Base-by-base conservation (phyloP, 2,329 filamentous ascomycete species). In the Ascochyta lentis region DNA sequence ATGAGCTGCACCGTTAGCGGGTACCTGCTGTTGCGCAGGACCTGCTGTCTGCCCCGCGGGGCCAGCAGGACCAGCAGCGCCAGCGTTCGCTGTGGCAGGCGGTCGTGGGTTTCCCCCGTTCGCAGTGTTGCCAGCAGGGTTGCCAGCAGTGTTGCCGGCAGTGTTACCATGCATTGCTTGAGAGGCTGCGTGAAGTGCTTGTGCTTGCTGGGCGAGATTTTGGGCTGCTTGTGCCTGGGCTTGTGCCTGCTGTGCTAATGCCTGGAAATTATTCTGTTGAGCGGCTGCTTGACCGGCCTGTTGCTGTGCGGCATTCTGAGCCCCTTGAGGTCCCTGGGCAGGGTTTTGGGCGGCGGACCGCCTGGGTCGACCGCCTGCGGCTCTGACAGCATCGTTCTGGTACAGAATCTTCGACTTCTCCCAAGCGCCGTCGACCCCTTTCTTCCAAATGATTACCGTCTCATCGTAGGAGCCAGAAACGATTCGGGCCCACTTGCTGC, bases 391-490 rank as follows among this genome's bases (percentile, higher is more conserved):
- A 55, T 91, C 88, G 69, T 90, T 89, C 71, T 96, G 91, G 35
- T 87, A 84, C 9, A 96, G 81, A 40, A 86, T 85, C 62, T 94
- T 90, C 31, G 87, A 86, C 49, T 88, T 86, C 63, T 88, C 88
- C 93, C 95, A 98, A 24, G 90, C 85, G 2, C 93, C 93, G 63
- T 95, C 88, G 3, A 87, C 85, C 61, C 96, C 90, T 58, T 91
- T 88, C 64, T 90, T 89, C 95, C 95, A 99, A 53, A 99, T 91
- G 63, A 97, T 93, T 65, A 99, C 92, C 10, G 88, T 93, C 77
- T 96, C 92, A 65, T 99, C 95, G 66, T 99, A 99, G 0, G 92
- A 96, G 2, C 95, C 95, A 6, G 93, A 97, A 3, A 99, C 92
- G 56, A 99, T 99, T n/a, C 93, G 88, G 9, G 90, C 92, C 80